A percentile compares a stretch with the other conserved stretches of the same genome.
These are phyloP conservation scores for Malus sylvestris DNA, from an alignment of 306 rosid genomes.

Conservation along the genomic window DNA sequence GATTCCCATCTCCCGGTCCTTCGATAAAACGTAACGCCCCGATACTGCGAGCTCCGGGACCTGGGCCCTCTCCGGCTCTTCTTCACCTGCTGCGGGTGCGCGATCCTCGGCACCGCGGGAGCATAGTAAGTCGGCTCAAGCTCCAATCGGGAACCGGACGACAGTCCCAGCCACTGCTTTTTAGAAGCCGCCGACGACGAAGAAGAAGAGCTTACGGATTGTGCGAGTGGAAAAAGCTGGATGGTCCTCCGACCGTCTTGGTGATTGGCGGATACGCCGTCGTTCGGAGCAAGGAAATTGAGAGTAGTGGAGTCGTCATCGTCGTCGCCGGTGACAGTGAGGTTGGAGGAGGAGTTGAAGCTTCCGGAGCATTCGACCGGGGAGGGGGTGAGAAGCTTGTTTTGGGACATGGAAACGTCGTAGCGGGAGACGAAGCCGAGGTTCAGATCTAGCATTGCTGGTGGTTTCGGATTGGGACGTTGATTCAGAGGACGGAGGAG, in stretches of 20 bases:
- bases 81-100: conserved; percentile 38
- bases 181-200: conserved; percentile 14
- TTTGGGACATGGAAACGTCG: conserved; percentile 24
- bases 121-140: conserved; percentile 20
- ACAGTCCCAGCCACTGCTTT: conserved; percentile 34
- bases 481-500: neutral
- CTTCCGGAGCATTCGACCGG: conserved; percentile 63
- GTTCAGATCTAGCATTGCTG: conserved; percentile 77
- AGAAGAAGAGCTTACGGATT: neutral
- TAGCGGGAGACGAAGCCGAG: conserved; percentile 35
- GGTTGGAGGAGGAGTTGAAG: conserved; percentile 54
- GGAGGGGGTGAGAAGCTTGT: conserved; percentile 22
- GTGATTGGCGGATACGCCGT: conserved; percentile 3
- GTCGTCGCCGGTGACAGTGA: conserved; percentile 44
- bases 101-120: conserved; percentile 24
- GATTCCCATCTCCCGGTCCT: conserved; percentile 98
- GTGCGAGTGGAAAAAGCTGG: conserved; percentile 54
- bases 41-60: conserved; percentile 91
- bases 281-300: conserved; percentile 33
- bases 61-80: conserved; percentile 90
- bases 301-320: conserved; percentile 36
- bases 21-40: conserved; percentile 88
- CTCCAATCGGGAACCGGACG: neutral
- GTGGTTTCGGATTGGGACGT: neutral
- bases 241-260: conserved; percentile 37